Evolutionary conservation across 2,329 filamentous ascomycete species (phyloP).

Genomic region (Calonectria henricotiae): DNA sequence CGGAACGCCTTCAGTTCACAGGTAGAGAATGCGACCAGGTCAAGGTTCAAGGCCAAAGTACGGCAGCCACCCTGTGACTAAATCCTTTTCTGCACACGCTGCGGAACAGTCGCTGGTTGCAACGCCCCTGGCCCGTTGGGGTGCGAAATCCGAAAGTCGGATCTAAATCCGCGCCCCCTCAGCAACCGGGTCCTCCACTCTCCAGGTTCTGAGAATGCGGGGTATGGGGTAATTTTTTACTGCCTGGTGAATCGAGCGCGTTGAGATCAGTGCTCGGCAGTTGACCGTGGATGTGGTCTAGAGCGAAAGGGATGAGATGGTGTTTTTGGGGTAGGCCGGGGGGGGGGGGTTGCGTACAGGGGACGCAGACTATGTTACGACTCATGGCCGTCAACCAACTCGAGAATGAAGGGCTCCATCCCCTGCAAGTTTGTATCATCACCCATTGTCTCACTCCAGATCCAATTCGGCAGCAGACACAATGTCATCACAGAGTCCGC

Average conservation of each 20-base stretch:
- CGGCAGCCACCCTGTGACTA: neutral
- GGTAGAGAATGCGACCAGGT: neutral
- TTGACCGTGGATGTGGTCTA: neutral
- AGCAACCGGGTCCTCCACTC: neutral
- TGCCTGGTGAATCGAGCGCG: neutral
- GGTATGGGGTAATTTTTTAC: slow-evolving; percentile 29
- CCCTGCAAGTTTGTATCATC: neutral
- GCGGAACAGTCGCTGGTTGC: neutral
- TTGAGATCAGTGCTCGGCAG: slow-evolving; percentile 23
- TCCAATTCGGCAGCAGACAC: neutral
- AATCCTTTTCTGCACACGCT: neutral
- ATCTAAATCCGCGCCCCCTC: slow-evolving; percentile 28
- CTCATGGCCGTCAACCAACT: slow-evolving; percentile 5
- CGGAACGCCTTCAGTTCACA: neutral
- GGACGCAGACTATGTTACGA: slow-evolving; percentile 27
- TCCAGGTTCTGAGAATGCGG: slow-evolving; percentile 21
- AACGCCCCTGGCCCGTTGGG: neutral
- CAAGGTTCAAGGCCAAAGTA: neutral
- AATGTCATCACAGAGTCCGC: slow-evolving; percentile 25
- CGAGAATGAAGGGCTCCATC: neutral
- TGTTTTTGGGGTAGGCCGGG: neutral
- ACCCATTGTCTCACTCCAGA: neutral
- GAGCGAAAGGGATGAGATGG: neutral
- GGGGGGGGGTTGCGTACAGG: neutral
- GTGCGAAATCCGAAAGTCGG: slow-evolving; percentile 12